Evolutionary conservation across 805 yeast genomes (phyloP).

Genomic region (Wickerhamomyces silvicola): DNA sequence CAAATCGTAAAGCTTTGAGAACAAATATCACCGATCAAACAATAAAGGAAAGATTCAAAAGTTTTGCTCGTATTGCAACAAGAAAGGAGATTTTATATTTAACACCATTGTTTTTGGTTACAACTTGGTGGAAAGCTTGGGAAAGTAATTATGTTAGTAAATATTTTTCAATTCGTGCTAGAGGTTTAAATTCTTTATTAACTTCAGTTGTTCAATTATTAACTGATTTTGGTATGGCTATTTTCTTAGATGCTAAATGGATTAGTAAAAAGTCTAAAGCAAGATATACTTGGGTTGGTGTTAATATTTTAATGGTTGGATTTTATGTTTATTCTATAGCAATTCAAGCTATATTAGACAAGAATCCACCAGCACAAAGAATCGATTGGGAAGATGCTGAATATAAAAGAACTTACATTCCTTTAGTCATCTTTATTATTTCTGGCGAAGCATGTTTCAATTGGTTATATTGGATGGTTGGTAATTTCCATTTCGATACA

Average conservation of each 20-base stretch:
- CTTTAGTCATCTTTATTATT: constrained; percentile 13
- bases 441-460: constrained; percentile 14
- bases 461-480: constrained; percentile 17
- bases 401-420: constrained; percentile 8
- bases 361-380: not conserved
- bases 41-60: too few species aligned
- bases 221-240: constrained; percentile 11
- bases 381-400: constrained; percentile 12
- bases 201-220: constrained; percentile 11
- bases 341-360: not conserved
- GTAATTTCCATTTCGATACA: constrained; percentile 8
- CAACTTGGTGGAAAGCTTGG: constrained; percentile 15
- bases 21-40: too few species aligned
- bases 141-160: constrained; percentile 11
- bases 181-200: constrained; percentile 16
- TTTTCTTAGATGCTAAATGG: constrained; percentile 5
- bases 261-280: not conserved
- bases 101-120: constrained; percentile 11
- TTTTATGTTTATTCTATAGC: constrained; percentile 6
- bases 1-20: too few species aligned
- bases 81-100: constrained; percentile 9
- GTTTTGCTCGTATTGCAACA: too few species aligned
- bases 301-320: constrained; percentile 9
- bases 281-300: not conserved
- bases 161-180: constrained; percentile 17